A percentile compares a stretch with the other conserved stretches of the same genome.
Conservation (phyloP, 2,329 filamentous ascomycete species). For the Claviceps maximensis region DNA sequence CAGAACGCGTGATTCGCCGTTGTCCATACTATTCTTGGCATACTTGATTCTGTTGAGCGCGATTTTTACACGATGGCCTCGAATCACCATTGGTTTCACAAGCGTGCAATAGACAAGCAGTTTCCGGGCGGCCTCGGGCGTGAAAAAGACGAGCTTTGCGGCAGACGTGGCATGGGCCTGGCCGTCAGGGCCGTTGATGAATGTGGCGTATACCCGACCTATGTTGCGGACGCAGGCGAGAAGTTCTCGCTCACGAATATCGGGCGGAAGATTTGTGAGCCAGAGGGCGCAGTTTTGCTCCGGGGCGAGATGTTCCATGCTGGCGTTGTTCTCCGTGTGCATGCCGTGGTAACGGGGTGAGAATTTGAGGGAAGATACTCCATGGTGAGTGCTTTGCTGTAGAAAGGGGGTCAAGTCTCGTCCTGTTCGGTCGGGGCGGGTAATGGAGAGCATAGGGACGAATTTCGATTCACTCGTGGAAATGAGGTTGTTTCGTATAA, state of each 20-base stretch:
- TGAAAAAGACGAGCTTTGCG: conserved; percentile 38
- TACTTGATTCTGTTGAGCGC: conserved; percentile 36
- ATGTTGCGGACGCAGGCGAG: conserved; percentile 29
- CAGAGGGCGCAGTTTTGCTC: conserved; percentile 37
- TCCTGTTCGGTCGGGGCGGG: conserved; percentile 7
- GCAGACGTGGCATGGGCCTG: conserved; percentile 25
- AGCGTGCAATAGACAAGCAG: conserved; percentile 13
- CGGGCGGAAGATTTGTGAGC: conserved; percentile 35
- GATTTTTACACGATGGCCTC: conserved; percentile 24
- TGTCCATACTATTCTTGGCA: conserved; percentile 15
- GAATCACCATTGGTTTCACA: conserved; percentile 22
- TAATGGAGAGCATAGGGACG: conserved; percentile 13
- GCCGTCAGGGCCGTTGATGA: conserved; percentile 35
- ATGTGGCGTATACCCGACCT: conserved; percentile 37
- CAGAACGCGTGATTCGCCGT: conserved; percentile 32
- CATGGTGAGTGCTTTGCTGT: not conserved
- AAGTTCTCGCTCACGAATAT: conserved; percentile 29
- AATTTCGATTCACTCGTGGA: conserved; percentile 4
- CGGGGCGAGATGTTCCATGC: conserved; percentile 16
- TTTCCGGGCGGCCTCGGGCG: conserved; percentile 22
- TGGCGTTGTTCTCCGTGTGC: conserved; percentile 23
- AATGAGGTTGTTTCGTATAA: not conserved
- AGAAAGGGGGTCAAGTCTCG: conserved; percentile 4
- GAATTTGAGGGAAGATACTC: conserved; percentile 11
- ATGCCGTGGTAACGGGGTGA: conserved; percentile 24